Evolutionary conservation across 73 alveolate genomes (phyloP), one percentile per base, ranked within the genome.

Genomic region (Durusdinium trenchii): DNA sequence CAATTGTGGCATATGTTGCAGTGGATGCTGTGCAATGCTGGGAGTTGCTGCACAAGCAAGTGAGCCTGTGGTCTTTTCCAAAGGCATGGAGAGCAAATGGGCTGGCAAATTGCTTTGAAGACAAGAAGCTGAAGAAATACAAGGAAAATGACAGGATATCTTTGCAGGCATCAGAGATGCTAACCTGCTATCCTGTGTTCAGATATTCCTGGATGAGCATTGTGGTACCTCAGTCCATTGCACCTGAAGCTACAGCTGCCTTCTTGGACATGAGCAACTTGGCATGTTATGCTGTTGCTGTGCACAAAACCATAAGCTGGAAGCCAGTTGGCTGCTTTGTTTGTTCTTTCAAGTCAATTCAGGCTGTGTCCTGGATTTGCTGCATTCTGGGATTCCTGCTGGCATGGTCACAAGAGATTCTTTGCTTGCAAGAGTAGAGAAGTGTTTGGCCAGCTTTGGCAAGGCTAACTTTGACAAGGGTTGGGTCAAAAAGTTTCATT

Each of bases 241-340:
- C n/a, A 9, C 81, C 23, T 9, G 81, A 67, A 67, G 81, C 81
- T 28, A 67, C 40, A 16, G 81, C 81, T 16, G 81, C 81, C 23
- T 67, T 67, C 81, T 16, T 67, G 81, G 81, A 9, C 81, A 67
- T 67, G 81, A 28, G 43, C 71, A 57, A 57, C 71, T 57, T 57
- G 71, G 71, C 71, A 57, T 57, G 71, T 57, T 57, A 57, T 57
- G 71, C 71, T 57, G 71, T 57, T 57, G 71, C 71, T 57, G 71
- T 67, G 81, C 81, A 67, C 43, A 16, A 9, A 67, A 6, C 40
- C 43, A 67, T 28, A 9, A 67, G 81, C 81, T 67, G 43, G 43
- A 67, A 16, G 81, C 81, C 81, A 67, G 43, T 28, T 16, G 23
- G 81, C 81, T 16, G 81, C 81, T 30, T 28, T 28, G 35, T 28